Conservation (phyloP, 1,139 yeast genomes). For the Suhomyces yuchorum region DNA sequence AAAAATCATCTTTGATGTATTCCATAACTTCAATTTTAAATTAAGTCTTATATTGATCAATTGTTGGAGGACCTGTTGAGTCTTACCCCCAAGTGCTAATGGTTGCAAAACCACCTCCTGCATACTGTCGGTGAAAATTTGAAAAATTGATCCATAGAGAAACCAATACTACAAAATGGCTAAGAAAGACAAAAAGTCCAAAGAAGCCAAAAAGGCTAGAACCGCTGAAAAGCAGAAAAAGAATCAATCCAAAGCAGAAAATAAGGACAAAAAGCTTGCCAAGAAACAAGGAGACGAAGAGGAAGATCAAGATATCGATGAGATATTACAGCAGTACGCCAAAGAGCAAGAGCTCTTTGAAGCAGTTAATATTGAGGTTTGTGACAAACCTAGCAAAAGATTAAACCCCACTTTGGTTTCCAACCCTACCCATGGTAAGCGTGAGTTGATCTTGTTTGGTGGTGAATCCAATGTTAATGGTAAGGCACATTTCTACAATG, state of each 20-base stretch:
- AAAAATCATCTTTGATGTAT: too few species aligned
- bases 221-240: conserved; percentile 83
- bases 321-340: conserved; percentile 75
- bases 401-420: conserved; percentile 76
- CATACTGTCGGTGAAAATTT: background rate
- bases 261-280: conserved; percentile 71
- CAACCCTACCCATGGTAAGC: conserved; percentile 72
- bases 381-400: conserved; percentile 64
- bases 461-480: conserved; percentile 70
- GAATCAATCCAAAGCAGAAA: conserved; percentile 69
- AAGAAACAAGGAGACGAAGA: conserved; percentile 77
- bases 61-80: too few species aligned
- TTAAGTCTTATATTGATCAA: too few species aligned
- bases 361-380: conserved; percentile 63
- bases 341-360: conserved; percentile 78
- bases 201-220: conserved; percentile 90
- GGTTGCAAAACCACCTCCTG: conserved; percentile 11
- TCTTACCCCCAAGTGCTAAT: too few species aligned
- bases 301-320: conserved; percentile 87
- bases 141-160: background rate
- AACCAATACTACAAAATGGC: conserved; percentile 56
- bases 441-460: conserved; percentile 83
- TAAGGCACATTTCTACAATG: conserved; percentile 76
- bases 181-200: conserved; percentile 80
- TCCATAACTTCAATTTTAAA: too few species aligned